Base-by-base conservation (phyloP, 2,329 filamentous ascomycete genomes). In the Pyrenophora graminea region DNA sequence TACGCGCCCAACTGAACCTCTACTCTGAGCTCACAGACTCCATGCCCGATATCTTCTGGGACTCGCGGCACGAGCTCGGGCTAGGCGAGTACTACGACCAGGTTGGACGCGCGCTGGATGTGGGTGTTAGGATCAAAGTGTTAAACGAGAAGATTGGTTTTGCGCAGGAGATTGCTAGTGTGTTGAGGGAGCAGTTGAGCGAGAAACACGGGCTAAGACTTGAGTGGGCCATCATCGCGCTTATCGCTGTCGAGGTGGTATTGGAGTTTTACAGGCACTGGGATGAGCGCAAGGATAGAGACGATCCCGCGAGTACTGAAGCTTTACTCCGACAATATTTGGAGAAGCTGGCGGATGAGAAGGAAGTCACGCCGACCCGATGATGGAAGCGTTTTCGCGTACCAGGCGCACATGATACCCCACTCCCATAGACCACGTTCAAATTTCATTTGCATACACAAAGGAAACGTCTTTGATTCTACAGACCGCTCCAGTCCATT, bases 131-230 rank as follows among this genome's bases (percentile, higher is more conserved):
- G 43, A 97, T 97, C 76, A 90, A 89, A 65, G 86, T 90, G 15
- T 76, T 97, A 62, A 99, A 99, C 72, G 90, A 96, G 76, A 96
- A 96, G 77, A 95, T 99, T 84, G 93, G 96, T 68, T 97, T 99
- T 71, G 94, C 93, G 1, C 90, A 94, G 67, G 93, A 97, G 73
- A 97, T 97, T 71, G 91, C 94, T 6, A 90, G 82, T 45, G 92
- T 97, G 13, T 76, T 97, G 55, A 82, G 94, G 51, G 91, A 97
- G 72, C 86, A 92, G 69, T 81, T 95, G 48, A 95, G 89, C 69
- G 92, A 97, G 78, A 91, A 90, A 71, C 91, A 97, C 69, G 89
- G 90, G 13, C 85, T 92, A 25, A 82, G 90, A 48, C 80, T 99
- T 9, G 94, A 97, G 76, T 93, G 90, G 88, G 95, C 95, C 64